phyloP scores from a whole-genome alignment of 2,329 filamentous ascomycete genomes.

The Hysterium pulicare region DNA sequence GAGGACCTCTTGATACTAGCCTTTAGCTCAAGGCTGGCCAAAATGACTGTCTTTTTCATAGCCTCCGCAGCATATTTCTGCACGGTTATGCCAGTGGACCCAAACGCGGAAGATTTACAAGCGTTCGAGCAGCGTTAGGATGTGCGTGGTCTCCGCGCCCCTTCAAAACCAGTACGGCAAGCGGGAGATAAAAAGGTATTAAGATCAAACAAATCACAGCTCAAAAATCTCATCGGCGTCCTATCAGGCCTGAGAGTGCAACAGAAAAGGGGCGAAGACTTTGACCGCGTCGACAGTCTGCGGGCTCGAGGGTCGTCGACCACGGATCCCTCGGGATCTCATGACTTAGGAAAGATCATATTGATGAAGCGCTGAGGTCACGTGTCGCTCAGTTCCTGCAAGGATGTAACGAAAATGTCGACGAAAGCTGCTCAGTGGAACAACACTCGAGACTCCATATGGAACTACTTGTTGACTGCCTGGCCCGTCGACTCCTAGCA shows the following conservation, averaged over 20 bases:
- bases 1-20: background rate
- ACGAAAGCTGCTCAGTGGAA: conserved; percentile 1
- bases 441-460: conserved; percentile 3
- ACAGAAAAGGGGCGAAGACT: no score
- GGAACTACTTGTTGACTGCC: conserved; percentile 1
- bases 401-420: background rate
- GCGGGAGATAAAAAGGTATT: background rate
- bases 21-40: background rate
- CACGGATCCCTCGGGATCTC: no score
- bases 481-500: background rate
- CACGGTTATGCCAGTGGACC: background rate
- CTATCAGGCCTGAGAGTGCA: no score
- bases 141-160: background rate
- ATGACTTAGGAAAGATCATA: no score
- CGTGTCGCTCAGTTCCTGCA: no score
- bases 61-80: conserved; percentile 2
- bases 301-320: no score
- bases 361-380: no score
- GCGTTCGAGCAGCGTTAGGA: conserved; percentile 1
- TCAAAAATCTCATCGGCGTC: no score
- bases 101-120: background rate
- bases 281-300: no score
- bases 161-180: background rate
- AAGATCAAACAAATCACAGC: background rate
- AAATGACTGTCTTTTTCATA: conserved; percentile 4